Base-by-base conservation (phyloP, 495 filamentous ascomycete species). In the Darksidea phi region DNA sequence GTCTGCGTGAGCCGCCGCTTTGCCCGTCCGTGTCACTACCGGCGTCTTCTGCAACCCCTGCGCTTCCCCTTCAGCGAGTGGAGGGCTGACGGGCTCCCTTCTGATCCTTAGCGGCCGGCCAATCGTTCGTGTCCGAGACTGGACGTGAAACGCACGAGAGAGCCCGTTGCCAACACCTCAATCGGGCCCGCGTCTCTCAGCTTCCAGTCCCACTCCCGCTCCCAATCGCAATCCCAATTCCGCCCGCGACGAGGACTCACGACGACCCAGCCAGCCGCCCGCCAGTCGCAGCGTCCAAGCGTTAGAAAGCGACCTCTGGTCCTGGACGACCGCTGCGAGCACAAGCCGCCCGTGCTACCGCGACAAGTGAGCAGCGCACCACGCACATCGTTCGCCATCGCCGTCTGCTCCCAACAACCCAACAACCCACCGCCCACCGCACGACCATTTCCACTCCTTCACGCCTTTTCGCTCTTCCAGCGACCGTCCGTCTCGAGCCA, bases 341-440 rank as follows among this genome's bases (percentile, higher is more conserved):
- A 32, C 52, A 49, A 38, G 42, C 58, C 42, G 37, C 48, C 48
- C 34, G 25, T 25, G 25, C n/a, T 5, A 20, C 13, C 20, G 21
- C 58, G 25, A 37, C 45, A 26, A 24, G 25, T 13, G 25, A 20
- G 13, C 23, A 48, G 21, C 48, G 42, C 25, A 20, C 43, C 17
- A 8, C 13, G 3, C 1, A 49, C 26, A 36, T 34, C 58, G 57
- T 48, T 61, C 45, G 37, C 45, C 38, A n/a, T 12, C 50, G 10
- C 59, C 32, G 26, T 28, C 41, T n/a, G n/a, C 34, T n/a, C 49
- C 28, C 15, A 32, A 34, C 25, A 32, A n/a, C n/a, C n/a, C n/a
- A n/a, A 18, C 8, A 34, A 57, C 34, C 47, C 60, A 57, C 61
- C 66, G 57, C 56, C 57, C 60, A 61, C 66, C 57, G 64, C 60